Base-by-base conservation (phyloP, 2,329 filamentous ascomycete genomes). In the Cytospora piceicola region DNA sequence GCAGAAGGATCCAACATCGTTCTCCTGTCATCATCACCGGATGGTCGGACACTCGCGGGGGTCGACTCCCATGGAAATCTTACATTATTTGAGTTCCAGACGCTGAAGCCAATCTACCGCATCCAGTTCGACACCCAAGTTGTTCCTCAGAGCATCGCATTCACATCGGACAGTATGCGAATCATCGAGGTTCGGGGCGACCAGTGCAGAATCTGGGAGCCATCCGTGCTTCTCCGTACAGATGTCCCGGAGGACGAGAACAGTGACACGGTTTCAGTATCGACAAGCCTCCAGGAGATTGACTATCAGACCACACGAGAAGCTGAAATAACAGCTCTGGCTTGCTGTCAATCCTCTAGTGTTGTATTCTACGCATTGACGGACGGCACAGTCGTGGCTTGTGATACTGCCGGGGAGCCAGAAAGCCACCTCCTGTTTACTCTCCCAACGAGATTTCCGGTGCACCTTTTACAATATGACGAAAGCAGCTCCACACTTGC, bases 11-110 rank as follows among this genome's bases (percentile, higher is more conserved):
- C 67, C 2, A 71, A 74, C 32, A 68, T 70, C 3, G 62, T 70
- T 9, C 64, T 63, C 1, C 56, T 76, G 15, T 68, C 69, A 8
- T 70, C 69, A 14, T 75, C 74, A 11, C 69, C 68, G 1, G 72
- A 76, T 27, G 74, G 75, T 14, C 70, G 70, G 5, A 76, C 71
- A 7, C 68, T 76, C 11, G 73, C 70, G 4, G 70, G 67, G 7
- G 72, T 61, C 0, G 71, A 75, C 54, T 66, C 70, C 0, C 51
- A 34, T 4, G 73, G 73, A 1, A 72, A 69, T 11, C 64, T 75
- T 0, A 69, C 67, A 2, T n/a, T 76, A 2, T 76, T 73, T 51
- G 71, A 76, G 2, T 74, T 75, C 22, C 14, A 63, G 12, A 72
- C 68, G 0, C 62, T 75, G 4, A 69, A 62, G 20, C 9, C 61